Percentiles rank a stretch among this genome's conserved stretches.
Evolutionary conservation across 169 alveolate genomes (phyloP).

Genomic region (Cryptosporidium parvum): DNA sequence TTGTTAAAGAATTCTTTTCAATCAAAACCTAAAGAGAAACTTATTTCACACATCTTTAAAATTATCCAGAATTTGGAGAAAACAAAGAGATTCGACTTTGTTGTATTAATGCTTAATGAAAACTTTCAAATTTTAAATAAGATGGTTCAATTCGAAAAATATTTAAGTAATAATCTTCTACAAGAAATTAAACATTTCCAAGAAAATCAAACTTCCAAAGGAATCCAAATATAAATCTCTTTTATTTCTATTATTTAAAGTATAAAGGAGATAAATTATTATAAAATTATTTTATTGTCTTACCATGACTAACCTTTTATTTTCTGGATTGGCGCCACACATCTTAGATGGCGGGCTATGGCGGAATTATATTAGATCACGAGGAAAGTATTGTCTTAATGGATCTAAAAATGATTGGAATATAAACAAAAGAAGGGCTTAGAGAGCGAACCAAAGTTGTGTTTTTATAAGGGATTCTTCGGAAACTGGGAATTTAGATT

Average conservation of each 20-base stretch:
- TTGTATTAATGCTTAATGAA: neutral
- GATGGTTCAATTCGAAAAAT: neutral
- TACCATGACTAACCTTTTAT: neutral
- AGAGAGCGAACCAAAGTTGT: slow-evolving; percentile 38
- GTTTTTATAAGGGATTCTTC: slow-evolving; percentile 40
- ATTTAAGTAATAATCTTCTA: neutral
- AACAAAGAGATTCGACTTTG: slow-evolving; percentile 30
- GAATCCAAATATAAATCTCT: neutral
- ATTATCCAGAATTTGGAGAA: neutral
- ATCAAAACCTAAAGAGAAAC: neutral
- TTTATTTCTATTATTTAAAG: neutral
- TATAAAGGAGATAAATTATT: neutral
- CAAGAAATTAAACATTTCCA: neutral
- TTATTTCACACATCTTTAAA: neutral
- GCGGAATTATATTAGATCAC: slow-evolving; percentile 29
- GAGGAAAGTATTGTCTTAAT: slow-evolving; percentile 60
- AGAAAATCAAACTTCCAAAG: neutral
- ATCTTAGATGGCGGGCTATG: slow-evolving; percentile 59
- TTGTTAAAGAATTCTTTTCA: neutral
- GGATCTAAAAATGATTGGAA: slow-evolving; percentile 33
- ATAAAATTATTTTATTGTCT: neutral
- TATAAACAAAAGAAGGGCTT: neutral
- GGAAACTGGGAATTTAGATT: slow-evolving; percentile 25
- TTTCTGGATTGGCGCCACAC: neutral
- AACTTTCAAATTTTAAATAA: slow-evolving; percentile 21